Percentiles rank a stretch among this genome's conserved stretches.
These are phyloP conservation scores for Cercophora sp. DNA, from an alignment of 495 filamentous ascomycete species.

Conservation along the genomic window DNA sequence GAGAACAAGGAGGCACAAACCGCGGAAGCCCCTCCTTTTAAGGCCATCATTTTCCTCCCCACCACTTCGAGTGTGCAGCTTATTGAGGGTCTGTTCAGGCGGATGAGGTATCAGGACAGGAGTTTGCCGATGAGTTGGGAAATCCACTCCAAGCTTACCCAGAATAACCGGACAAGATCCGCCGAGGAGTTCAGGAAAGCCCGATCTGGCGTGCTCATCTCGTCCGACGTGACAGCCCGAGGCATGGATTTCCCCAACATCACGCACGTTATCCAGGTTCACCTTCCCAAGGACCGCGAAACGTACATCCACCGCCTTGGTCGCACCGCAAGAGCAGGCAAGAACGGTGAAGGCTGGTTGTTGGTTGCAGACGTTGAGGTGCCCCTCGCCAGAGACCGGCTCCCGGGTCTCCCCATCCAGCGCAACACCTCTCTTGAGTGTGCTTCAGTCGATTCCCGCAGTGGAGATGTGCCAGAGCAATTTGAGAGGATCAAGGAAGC, in stretches of 20 bases:
- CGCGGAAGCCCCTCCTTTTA: conserved; percentile 62
- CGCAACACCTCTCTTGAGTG: conserved; percentile 41
- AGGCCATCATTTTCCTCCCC: conserved; percentile 87
- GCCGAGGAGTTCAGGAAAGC: conserved; percentile 66
- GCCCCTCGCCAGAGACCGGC: conserved; percentile 39
- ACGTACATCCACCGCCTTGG: conserved; percentile 89
- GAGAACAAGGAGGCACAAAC: conserved; percentile 38
- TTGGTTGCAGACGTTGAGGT: conserved; percentile 61
- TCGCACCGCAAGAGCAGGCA: conserved; percentile 65
- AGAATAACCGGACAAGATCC: conserved; percentile 59
- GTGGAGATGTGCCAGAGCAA: conserved; percentile 32
- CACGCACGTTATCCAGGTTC: conserved; percentile 82
- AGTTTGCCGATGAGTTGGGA: conserved; percentile 47
- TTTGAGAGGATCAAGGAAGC: conserved; percentile 34
- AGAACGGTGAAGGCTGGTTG: conserved; percentile 76
- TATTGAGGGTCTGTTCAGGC: conserved; percentile 56
- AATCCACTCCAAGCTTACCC: conserved; percentile 78
- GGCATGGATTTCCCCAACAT: conserved; percentile 98
- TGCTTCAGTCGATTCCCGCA: conserved; percentile 47
- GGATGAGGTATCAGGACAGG: conserved; percentile 36
- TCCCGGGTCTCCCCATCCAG: conserved; percentile 64
- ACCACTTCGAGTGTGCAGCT: conserved; percentile 68
- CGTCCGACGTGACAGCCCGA: conserved; percentile 89
- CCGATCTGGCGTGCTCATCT: conserved; percentile 70
- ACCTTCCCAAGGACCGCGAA: conserved; percentile 65